Evolutionary conservation across 208 protist genomes (phyloP), one percentile per base, ranked within the genome.

Genomic region (Crithidia acanthocephali): DNA sequence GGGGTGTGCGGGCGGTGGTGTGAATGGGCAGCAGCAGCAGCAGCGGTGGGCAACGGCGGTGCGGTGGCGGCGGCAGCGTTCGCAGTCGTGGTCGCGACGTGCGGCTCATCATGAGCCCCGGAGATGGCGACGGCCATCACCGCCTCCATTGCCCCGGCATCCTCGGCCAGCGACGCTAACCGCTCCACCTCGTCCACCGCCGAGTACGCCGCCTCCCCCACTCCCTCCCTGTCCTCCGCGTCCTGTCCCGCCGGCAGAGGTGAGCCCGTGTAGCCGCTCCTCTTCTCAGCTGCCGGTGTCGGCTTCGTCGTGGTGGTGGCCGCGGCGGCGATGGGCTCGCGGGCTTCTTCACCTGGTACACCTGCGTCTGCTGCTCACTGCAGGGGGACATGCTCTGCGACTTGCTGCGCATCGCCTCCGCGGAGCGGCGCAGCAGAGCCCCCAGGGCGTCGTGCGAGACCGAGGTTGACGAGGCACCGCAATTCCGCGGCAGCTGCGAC

Each of bases 361-460:
- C 61, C 47, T 67, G 44, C 32, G 44, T 42, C 32, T 20, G 18
- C n/a, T 65, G 59, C n/a, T 65, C 35, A 23, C 25, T 35, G 28
- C 1, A 32, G 0, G 32, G 32, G 47, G 2, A 32, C 6, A 28
- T n/a, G 32, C 13, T 30, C 8, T 53, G 18, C 23, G 47, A 30
- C 32, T 67, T 67, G 30, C 47, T 40, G 9, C 27, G 22, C 47
- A 67, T 56, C n/a, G 61, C 28, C n/a, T 53, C 61, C 1, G 61
- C 61, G 9, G 61, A 67, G 44, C 61, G 61, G n/a, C 61, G 61
- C 44, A 67, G 61, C 47, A 67, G 27, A 2, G 61, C 61, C 0
- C 42, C 30, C 10, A 67, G 32, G 6, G 61, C 47, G 61, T 67
- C 61, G 9, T 42, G 32, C 18, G 28, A 13, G 6, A 2, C 5